Evolutionary conservation across 768 basidiomycete species (phyloP).

Genomic region (Boletus rufocinnamomeus): DNA sequence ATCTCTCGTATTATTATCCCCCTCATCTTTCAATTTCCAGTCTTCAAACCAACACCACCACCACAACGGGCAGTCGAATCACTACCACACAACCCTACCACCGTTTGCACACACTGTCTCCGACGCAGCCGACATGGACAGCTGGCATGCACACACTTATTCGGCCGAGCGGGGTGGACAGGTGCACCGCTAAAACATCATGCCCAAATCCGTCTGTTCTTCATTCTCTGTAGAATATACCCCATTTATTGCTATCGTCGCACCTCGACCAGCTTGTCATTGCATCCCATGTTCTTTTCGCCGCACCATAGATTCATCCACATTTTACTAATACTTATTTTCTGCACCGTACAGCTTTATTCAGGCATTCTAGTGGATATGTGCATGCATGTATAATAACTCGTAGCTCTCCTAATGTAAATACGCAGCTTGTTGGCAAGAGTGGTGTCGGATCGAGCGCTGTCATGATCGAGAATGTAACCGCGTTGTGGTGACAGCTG

Average conservation of each 20-base stretch:
- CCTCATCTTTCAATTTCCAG: conserved; percentile 6
- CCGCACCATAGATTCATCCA: conserved; percentile 31
- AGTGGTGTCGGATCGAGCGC: neutral
- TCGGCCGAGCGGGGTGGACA: conserved; percentile 64
- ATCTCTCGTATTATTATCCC: neutral
- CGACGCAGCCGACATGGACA: conserved; percentile 49
- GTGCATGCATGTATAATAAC: conserved; percentile 42
- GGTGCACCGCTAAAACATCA: conserved; percentile 51
- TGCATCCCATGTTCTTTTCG: conserved; percentile 15
- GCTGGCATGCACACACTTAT: conserved; percentile 56
- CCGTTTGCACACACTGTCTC: conserved; percentile 48
- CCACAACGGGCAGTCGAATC: conserved; percentile 39
- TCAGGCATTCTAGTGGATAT: conserved; percentile 39
- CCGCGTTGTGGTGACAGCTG: conserved; percentile 14
- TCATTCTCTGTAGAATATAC: conserved; percentile 35
- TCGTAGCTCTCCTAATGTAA: conserved; percentile 33
- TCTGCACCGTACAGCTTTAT: conserved; percentile 38
- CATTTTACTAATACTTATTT: conserved; percentile 38
- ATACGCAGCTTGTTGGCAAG: conserved; percentile 22
- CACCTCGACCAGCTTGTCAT: conserved; percentile 20
- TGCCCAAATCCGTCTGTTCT: neutral
- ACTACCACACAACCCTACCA: conserved; percentile 46
- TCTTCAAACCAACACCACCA: conserved; percentile 37
- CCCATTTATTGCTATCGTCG: conserved; percentile 38
- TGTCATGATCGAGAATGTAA: conserved; percentile 17